phyloP scores from a whole-genome alignment of 2,329 filamentous ascomycete genomes.

The Exserohilum rostratum region DNA sequence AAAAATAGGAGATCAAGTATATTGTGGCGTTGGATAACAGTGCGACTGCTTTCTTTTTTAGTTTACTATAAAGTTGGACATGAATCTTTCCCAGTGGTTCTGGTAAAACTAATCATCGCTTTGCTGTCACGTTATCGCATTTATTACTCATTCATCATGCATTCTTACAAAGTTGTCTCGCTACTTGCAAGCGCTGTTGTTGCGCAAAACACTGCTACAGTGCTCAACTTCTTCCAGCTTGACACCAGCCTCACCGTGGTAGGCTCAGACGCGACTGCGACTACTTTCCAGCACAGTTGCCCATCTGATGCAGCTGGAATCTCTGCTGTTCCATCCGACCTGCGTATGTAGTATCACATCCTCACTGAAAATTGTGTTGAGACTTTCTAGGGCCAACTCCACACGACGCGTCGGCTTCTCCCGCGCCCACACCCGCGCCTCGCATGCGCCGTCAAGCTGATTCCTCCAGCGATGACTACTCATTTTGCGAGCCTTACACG shows the following conservation, averaged over 20 bases:
- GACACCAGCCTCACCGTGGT: slow-evolving; percentile 26
- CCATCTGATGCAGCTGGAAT: slow-evolving; percentile 16
- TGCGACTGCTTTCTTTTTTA: too few relatives aligned
- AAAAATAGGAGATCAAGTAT: too few relatives aligned
- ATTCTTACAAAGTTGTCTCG: slow-evolving; percentile 19
- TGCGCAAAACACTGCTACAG: slow-evolving; percentile 25
- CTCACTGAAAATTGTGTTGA: background rate
- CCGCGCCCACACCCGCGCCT: slow-evolving; percentile 24
- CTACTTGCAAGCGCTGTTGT: slow-evolving; percentile 25
- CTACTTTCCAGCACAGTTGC: slow-evolving; percentile 31
- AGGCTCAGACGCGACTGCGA: slow-evolving; percentile 27
- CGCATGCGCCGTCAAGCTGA: slow-evolving; percentile 25
- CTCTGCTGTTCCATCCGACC: slow-evolving; percentile 11
- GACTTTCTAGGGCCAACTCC: background rate
- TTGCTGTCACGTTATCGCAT: background rate
- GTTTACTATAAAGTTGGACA: background rate
- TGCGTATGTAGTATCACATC: background rate
- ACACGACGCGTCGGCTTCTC: slow-evolving; percentile 4
- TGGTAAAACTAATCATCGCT: background rate
- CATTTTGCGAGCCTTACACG: slow-evolving; percentile 28
- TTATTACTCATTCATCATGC: slow-evolving; percentile 20
- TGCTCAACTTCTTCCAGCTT: slow-evolving; percentile 22
- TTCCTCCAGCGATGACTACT: slow-evolving; percentile 2
- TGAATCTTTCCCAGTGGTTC: background rate
- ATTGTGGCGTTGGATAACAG: too few relatives aligned